A percentile compares a stretch with the other conserved stretches of the same genome.
These are phyloP conservation scores for Saturnispora serradocipensis DNA, from an alignment of 805 yeast species.

Conservation along the genomic window DNA sequence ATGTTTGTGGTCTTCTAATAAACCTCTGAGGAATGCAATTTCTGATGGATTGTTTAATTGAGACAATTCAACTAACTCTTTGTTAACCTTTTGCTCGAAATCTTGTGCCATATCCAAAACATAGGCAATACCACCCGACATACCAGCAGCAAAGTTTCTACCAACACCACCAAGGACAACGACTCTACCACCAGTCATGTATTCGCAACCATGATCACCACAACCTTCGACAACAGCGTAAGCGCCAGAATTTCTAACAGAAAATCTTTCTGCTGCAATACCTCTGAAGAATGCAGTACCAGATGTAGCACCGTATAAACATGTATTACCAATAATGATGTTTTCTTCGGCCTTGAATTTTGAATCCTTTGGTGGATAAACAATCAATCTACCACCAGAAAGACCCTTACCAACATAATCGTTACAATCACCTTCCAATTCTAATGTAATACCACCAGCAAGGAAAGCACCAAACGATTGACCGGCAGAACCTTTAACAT, in stretches of 20 bases:
- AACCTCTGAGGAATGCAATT: slow-evolving; percentile 86
- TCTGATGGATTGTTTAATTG: slow-evolving; percentile 78
- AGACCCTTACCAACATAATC: slow-evolving; percentile 97
- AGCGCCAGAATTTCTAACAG: slow-evolving; percentile 98
- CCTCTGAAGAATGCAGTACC: slow-evolving; percentile 93
- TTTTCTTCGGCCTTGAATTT: slow-evolving; percentile 91
- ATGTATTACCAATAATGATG: slow-evolving; percentile 93
- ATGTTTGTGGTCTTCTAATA: slow-evolving; percentile 91
- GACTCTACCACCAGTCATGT: slow-evolving; percentile 99
- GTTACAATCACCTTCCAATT: slow-evolving; percentile 94
- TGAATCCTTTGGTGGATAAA: slow-evolving; percentile 83
- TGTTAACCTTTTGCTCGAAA: slow-evolving; percentile 69
- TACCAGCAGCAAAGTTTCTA: slow-evolving; percentile 93
- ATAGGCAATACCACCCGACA: slow-evolving; percentile 98
- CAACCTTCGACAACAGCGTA: slow-evolving; percentile 93
- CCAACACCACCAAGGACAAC: slow-evolving; percentile 88
- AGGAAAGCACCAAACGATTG: slow-evolving; percentile 98
- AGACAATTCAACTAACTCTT: slow-evolving; percentile 72
- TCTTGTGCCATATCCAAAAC: slow-evolving; percentile 94
- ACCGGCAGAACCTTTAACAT: slow-evolving; percentile 89
- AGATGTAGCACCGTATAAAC: slow-evolving; percentile 95
- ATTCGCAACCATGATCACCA: slow-evolving; percentile 98
- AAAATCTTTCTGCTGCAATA: slow-evolving; percentile 97
- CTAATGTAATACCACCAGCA: slow-evolving; percentile 92
- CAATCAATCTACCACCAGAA: slow-evolving; percentile 88